Evolutionary conservation across 2,329 filamentous ascomycete genomes (phyloP).

Genomic region (Cryoendolithus antarcticus): DNA sequence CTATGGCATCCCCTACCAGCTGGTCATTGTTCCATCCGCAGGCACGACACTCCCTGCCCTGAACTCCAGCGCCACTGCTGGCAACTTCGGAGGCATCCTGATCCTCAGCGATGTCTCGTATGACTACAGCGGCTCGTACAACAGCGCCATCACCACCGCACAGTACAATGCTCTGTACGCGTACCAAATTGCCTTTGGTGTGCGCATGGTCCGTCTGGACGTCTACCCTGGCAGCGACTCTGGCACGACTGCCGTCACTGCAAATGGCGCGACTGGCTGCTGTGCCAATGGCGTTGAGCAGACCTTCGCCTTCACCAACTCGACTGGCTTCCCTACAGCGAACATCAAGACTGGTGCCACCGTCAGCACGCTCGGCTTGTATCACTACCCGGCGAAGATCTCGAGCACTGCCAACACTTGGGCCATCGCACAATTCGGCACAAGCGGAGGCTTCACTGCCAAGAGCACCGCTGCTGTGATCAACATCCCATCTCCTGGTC

Average conservation of each 20-base stretch:
- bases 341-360: slow-evolving; percentile 39
- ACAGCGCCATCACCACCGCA: slow-evolving; percentile 41
- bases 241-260: slow-evolving; percentile 23
- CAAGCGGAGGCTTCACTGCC: slow-evolving; percentile 28
- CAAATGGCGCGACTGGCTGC: slow-evolving; percentile 32
- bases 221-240: slow-evolving; percentile 41
- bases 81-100: slow-evolving; percentile 50
- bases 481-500: slow-evolving; percentile 40
- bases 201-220: slow-evolving; percentile 49
- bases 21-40: slow-evolving; percentile 40
- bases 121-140: slow-evolving; percentile 37
- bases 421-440: slow-evolving; percentile 41
- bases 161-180: slow-evolving; percentile 46
- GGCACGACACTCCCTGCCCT: slow-evolving; percentile 41
- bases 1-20: slow-evolving; percentile 49
- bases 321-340: slow-evolving; percentile 41
- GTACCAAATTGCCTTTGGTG: slow-evolving; percentile 46
- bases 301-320: slow-evolving; percentile 42
- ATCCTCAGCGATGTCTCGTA: slow-evolving; percentile 43
- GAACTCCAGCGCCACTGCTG: slow-evolving; percentile 35
- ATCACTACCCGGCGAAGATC: slow-evolving; percentile 47
- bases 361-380: slow-evolving; percentile 40
- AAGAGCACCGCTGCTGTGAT: slow-evolving; percentile 45
- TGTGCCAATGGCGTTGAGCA: slow-evolving; percentile 39
- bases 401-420: slow-evolving; percentile 41